A percentile compares a stretch with the other conserved stretches of the same genome.
phyloP scores from a whole-genome alignment of 2,329 filamentous ascomycete species.

The Colletotrichum filicis region DNA sequence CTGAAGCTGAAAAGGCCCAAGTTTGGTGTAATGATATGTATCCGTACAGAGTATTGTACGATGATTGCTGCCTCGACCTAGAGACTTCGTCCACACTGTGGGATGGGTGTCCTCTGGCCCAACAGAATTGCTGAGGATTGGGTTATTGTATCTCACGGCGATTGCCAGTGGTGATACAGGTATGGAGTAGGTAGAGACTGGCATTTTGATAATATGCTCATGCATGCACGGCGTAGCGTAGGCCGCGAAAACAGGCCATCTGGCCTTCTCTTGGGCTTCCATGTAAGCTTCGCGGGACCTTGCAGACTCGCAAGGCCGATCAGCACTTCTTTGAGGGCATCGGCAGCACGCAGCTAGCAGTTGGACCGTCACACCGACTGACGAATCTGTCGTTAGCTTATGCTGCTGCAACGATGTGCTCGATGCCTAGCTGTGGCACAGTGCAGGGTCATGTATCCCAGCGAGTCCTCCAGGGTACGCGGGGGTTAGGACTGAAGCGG shows the following conservation, averaged over 20 bases:
- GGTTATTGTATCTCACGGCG: neutral
- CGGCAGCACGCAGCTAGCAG: conserved; percentile 26
- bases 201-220: neutral
- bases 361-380: conserved; percentile 31
- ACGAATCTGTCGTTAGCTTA: conserved; percentile 31
- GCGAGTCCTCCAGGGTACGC: conserved; percentile 8
- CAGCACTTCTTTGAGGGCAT: conserved; percentile 8
- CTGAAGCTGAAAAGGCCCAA: neutral
- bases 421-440: conserved; percentile 4
- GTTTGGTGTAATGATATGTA: no score
- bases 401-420: conserved; percentile 18
- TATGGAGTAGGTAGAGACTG: neutral
- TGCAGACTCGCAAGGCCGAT: conserved; percentile 28
- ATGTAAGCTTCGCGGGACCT: conserved; percentile 30
- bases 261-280: conserved; percentile 20
- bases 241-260: conserved; percentile 28
- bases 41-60: neutral
- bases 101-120: neutral
- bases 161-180: neutral
- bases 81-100: neutral
- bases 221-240: neutral
- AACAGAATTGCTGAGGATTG: neutral
- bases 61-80: neutral
- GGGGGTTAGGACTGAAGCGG: neutral
- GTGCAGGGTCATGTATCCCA: conserved; percentile 11